Conservation (phyloP, 495 filamentous ascomycete species). For the Penicillium robsamsonii region DNA sequence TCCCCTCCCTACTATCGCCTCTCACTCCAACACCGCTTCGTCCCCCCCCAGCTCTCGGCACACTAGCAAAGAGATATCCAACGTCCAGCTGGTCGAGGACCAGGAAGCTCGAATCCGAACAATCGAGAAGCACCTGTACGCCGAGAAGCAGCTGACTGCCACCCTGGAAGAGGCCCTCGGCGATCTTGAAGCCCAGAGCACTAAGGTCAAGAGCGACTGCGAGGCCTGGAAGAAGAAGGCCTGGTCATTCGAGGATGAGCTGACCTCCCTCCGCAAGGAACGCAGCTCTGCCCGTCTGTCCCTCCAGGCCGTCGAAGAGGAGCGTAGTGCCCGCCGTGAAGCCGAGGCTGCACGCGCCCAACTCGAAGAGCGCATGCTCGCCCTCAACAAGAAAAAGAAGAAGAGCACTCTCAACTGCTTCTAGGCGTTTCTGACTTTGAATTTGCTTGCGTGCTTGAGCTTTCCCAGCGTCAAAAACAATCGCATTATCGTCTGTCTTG, state of each 20-base stretch:
- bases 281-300: slow-evolving; percentile 71
- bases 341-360: slow-evolving; percentile 85
- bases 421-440: slow-evolving; percentile 35
- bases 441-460: slow-evolving; percentile 1
- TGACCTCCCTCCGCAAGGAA: slow-evolving; percentile 68
- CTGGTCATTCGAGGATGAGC: slow-evolving; percentile 71
- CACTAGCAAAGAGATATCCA: slow-evolving; percentile 76
- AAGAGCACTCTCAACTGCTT: slow-evolving; percentile 97
- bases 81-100: slow-evolving; percentile 69
- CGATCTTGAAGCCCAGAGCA: slow-evolving; percentile 84
- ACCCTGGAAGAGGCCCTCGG: slow-evolving; percentile 94
- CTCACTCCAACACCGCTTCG: slow-evolving; percentile 34
- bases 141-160: slow-evolving; percentile 92
- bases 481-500: slow-evolving; percentile 6
- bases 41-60: slow-evolving; percentile 60
- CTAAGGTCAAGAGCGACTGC: slow-evolving; percentile 79
- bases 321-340: slow-evolving; percentile 78
- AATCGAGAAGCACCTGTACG: slow-evolving; percentile 94
- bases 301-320: slow-evolving; percentile 91
- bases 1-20: slow-evolving; percentile 45
- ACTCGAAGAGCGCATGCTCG: slow-evolving; percentile 91
- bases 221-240: slow-evolving; percentile 89
- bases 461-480: slow-evolving; percentile 7
- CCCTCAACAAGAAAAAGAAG: slow-evolving; percentile 89
- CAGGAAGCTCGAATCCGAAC: slow-evolving; percentile 92